phyloP scores from a whole-genome alignment of 805 yeast genomes.

The Metschnikowia peoriensis region DNA sequence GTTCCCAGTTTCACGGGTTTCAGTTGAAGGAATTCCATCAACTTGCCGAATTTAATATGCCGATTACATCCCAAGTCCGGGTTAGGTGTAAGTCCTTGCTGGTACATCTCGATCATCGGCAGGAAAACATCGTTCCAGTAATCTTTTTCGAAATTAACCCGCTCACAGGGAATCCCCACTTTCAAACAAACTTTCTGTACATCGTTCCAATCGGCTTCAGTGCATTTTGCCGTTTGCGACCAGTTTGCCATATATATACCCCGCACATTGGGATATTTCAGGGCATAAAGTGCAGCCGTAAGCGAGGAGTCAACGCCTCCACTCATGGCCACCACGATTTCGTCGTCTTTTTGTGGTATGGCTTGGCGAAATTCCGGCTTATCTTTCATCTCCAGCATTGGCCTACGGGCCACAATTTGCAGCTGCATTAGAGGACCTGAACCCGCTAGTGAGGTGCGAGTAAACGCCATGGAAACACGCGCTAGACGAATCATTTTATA shows the following conservation, averaged over 20 bases:
- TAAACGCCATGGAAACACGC: background rate
- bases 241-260: slow-evolving; percentile 96
- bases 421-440: background rate
- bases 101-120: slow-evolving; percentile 81
- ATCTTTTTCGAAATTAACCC: slow-evolving; percentile 83
- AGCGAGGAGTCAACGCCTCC: slow-evolving; percentile 96
- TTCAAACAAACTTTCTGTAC: slow-evolving; percentile 64
- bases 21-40: slow-evolving; percentile 52
- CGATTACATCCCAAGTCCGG: slow-evolving; percentile 91
- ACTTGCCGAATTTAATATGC: slow-evolving; percentile 81
- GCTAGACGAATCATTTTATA: background rate
- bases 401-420: background rate
- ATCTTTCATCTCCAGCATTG: background rate
- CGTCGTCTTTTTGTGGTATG: slow-evolving; percentile 52
- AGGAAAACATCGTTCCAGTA: slow-evolving; percentile 91
- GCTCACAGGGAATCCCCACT: slow-evolving; percentile 63
- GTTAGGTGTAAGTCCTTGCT: slow-evolving; percentile 81
- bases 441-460: background rate
- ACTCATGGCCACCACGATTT: slow-evolving; percentile 85
- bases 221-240: slow-evolving; percentile 66
- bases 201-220: slow-evolving; percentile 87
- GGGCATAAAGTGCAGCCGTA: slow-evolving; percentile 66
- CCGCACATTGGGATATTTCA: slow-evolving; percentile 54
- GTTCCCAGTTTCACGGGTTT: slow-evolving; percentile 1
- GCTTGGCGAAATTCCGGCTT: slow-evolving; percentile 32